A percentile compares a stretch with the other conserved stretches of the same genome.
Evolutionary conservation across 108 stramenopile genomes (phyloP).

Genomic region (Skeletonema marinoi): DNA sequence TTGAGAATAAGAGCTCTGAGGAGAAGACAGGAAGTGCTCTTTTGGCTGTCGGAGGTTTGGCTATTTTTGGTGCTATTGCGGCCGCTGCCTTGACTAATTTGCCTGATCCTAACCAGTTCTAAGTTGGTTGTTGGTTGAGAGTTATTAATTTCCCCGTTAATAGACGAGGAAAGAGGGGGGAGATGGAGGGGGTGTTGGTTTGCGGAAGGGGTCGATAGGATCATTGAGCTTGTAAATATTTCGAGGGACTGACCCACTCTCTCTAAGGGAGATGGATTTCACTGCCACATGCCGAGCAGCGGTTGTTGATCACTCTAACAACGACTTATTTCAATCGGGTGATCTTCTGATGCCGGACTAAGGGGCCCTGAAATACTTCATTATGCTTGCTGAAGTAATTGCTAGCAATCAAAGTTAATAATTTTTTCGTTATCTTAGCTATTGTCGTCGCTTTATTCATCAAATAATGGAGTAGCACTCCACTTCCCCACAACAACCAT

Average conservation of each 20-base stretch:
- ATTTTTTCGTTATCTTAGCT: background rate
- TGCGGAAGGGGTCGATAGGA: background rate
- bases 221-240: background rate
- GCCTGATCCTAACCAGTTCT: slow-evolving; percentile 89
- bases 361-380: too few species aligned
- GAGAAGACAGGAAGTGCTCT: slow-evolving; percentile 71
- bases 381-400: background rate
- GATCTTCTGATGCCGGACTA: background rate
- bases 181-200: background rate
- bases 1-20: slow-evolving; percentile 73
- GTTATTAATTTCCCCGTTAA: background rate
- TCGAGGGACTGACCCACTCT: background rate
- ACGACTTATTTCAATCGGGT: background rate
- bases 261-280: background rate
- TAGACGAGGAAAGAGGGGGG: background rate
- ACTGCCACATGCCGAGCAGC: background rate
- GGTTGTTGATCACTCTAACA: background rate
- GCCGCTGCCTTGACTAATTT: slow-evolving; percentile 79
- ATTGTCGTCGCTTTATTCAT: background rate
- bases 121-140: slow-evolving; percentile 23
- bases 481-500: slow-evolving; percentile 37
- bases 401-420: background rate
- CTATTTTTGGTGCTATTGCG: slow-evolving; percentile 73
- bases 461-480: slow-evolving; percentile 31
- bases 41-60: slow-evolving; percentile 75